A percentile compares a stretch with the other conserved stretches of the same genome.
Conservation (phyloP, 2,329 filamentous ascomycete species). For the Exophiala dermatitidis region DNA sequence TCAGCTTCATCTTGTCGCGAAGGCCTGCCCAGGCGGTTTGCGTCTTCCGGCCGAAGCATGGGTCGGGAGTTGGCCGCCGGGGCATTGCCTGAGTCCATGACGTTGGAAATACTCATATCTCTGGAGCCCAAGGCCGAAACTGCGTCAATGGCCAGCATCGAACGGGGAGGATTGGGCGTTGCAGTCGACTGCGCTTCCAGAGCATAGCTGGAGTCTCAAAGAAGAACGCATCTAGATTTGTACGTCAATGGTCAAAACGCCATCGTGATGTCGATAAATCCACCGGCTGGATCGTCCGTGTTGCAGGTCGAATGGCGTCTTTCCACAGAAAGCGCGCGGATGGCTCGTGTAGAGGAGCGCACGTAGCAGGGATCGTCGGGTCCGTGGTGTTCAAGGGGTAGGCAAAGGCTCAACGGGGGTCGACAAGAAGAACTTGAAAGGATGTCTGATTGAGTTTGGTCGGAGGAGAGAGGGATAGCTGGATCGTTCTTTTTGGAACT, state of each 20-base stretch:
- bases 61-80: slow-evolving; percentile 7
- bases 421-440: no score
- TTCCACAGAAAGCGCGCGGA: not conserved
- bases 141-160: slow-evolving; percentile 23
- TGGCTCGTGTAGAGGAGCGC: not conserved
- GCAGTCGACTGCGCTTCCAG: slow-evolving; percentile 14
- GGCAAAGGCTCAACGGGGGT: not conserved
- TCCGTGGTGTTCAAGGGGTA: not conserved
- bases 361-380: not conserved
- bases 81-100: slow-evolving; percentile 20
- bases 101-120: slow-evolving; percentile 13
- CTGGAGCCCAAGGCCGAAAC: slow-evolving; percentile 18
- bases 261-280: not conserved
- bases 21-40: slow-evolving; percentile 15
- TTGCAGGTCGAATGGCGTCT: not conserved
- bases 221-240: not conserved
- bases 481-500: not conserved
- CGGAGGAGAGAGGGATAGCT: not conserved
- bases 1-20: slow-evolving; percentile 19
- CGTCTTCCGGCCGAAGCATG: slow-evolving; percentile 20
- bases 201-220: slow-evolving; percentile 7
- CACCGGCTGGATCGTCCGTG: not conserved
- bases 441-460: not conserved
- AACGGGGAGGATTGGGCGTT: slow-evolving; percentile 4
- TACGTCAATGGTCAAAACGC: not conserved